Evolutionary conservation across 805 yeast genomes (phyloP).

Genomic region (Dipodascus albidus): DNA sequence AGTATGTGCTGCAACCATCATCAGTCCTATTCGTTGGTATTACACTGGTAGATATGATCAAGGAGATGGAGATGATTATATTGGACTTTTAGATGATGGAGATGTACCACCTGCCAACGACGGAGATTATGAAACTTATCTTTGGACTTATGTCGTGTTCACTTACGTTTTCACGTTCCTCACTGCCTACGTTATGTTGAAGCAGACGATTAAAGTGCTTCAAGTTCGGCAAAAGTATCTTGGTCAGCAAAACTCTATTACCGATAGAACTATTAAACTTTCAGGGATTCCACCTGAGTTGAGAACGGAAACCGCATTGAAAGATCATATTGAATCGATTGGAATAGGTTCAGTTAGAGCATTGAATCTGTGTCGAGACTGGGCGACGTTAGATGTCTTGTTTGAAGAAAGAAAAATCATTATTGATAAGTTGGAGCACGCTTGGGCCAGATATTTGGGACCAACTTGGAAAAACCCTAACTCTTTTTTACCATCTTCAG

Average conservation of each 20-base stretch:
- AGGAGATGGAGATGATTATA: conserved; percentile 19
- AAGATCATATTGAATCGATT: conserved; percentile 62
- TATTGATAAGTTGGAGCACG: conserved; percentile 48
- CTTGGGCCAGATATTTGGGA: conserved; percentile 62
- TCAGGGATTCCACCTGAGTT: conserved; percentile 82
- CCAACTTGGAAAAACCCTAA: conserved; percentile 16
- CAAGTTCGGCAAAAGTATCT: conserved; percentile 66
- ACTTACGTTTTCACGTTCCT: conserved; percentile 75
- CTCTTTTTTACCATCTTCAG: not conserved
- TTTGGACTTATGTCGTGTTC: conserved; percentile 81
- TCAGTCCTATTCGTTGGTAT: conserved; percentile 76
- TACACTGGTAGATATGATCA: conserved; percentile 71
- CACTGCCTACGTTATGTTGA: conserved; percentile 46
- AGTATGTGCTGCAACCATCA: conserved; percentile 57
- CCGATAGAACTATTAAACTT: conserved; percentile 81
- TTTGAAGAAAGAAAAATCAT: conserved; percentile 47
- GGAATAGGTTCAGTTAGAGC: conserved; percentile 72
- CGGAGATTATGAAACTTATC: conserved; percentile 42
- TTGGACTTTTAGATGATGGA: not conserved
- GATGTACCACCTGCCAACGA: not conserved
- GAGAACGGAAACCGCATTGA: conserved; percentile 58
- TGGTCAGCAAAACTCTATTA: conserved; percentile 78
- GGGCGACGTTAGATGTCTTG: conserved; percentile 62
- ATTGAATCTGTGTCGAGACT: conserved; percentile 74
- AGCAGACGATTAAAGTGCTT: conserved; percentile 65